Conservation (phyloP, 257 asterid genomes). For the Solanum etuberosum region DNA sequence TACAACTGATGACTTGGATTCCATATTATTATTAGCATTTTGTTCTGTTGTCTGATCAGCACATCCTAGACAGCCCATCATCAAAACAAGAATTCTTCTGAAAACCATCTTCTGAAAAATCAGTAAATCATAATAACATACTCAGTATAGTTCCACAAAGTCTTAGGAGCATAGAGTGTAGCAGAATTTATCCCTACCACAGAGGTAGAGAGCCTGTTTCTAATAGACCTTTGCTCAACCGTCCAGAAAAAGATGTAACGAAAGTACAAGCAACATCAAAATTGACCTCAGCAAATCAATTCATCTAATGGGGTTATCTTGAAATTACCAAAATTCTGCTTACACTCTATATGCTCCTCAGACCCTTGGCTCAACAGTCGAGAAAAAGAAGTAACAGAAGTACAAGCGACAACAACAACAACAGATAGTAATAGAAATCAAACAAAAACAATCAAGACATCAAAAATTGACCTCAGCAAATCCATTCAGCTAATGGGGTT, state of each 20-base stretch:
- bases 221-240: rapidly evolving
- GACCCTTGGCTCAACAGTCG: too few species aligned
- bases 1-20: constrained; percentile 17
- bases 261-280: background rate
- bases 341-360: too few species aligned
- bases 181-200: background rate
- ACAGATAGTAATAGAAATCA: background rate
- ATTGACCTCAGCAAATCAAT: background rate
- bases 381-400: too few species aligned
- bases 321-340: background rate
- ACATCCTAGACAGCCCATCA: constrained; percentile 78
- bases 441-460: background rate
- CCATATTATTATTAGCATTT: constrained; percentile 13
- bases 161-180: background rate
- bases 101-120: constrained; percentile 45
- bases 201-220: background rate
- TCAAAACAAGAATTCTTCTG: constrained; percentile 41
- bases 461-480: background rate
- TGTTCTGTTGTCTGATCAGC: constrained; percentile 45
- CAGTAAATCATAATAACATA: background rate
- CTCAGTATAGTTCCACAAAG: background rate
- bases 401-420: too few species aligned
- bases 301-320: background rate
- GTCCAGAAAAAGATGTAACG: background rate
- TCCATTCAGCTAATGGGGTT: background rate